Evolutionary conservation across 2,329 filamentous ascomycete genomes (phyloP), one percentile per base, ranked within the genome.

Genomic region (Phyllosticta citriasiana): DNA sequence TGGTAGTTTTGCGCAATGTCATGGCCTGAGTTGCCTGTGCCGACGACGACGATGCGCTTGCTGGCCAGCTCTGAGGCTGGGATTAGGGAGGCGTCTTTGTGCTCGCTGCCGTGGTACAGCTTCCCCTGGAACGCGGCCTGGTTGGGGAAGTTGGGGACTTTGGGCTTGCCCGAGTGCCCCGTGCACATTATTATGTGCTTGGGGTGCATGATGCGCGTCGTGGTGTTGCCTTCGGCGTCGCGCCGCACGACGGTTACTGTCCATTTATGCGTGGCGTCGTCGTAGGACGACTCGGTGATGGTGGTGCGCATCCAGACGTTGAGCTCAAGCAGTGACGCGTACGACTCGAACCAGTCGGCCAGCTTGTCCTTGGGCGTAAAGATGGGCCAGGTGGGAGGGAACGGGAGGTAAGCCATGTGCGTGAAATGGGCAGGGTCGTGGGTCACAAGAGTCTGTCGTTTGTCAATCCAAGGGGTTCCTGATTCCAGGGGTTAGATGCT

Each of bases 331-430:
- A 84, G 71, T 4, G 76, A 79, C 0, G 81, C 86, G 65, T 89
- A 89, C 0, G 80, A 75, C 65, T 88, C 85, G 63, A 89, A 84
- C 73, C 84, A 89, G 53, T 88, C 84, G 1, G 79, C 87, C 0
- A 88, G 75, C 67, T 89, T 89, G 70, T 89, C 86, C 68, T 88
- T 89, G 4, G 86, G 85, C 0, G 85, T 88, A 70, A 87, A 89
- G 16, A 87, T 75, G 3, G 86, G 86, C 86, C 86, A 89, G 58
- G 80, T 79, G 0, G 78, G 68, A 0, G 86, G 87, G 68, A 88
- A 89, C 0, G 75, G 73, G 3, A 89, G 66, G 68, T 87, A 89
- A 0, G 86, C 83, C 66, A 69, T 67, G 63, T 78, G 76, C 57
- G 75, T 73, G 60, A 74, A 78, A 71, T 76, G 85, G 2, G 88